phyloP scores from a whole-genome alignment of 1,284 basidiomycete species.

The Xerocomus nothofagi region DNA sequence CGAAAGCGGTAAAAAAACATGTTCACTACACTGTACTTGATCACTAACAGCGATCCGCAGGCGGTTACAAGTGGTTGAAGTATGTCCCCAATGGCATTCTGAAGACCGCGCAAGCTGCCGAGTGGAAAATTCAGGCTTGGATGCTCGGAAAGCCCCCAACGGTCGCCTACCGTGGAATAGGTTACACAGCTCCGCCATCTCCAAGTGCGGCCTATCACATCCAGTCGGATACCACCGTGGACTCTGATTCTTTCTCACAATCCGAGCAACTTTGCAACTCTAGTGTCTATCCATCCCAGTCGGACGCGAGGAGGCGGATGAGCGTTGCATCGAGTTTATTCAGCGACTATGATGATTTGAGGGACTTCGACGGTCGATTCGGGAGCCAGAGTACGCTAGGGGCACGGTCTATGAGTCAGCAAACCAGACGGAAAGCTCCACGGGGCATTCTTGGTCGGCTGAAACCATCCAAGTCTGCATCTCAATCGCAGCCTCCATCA shows the following conservation, averaged over 20 bases:
- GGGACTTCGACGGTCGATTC: slow-evolving; percentile 81
- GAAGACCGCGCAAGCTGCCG: slow-evolving; percentile 94
- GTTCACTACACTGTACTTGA: not conserved
- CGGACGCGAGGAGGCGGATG: slow-evolving; percentile 50
- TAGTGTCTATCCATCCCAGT: slow-evolving; percentile 37
- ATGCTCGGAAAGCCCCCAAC: slow-evolving; percentile 93
- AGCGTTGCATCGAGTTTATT: slow-evolving; percentile 64
- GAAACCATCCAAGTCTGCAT: slow-evolving; percentile 44
- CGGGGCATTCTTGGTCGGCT: slow-evolving; percentile 63
- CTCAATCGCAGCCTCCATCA: slow-evolving; percentile 43
- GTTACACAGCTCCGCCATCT: slow-evolving; percentile 54
- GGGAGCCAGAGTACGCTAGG: slow-evolving; percentile 75
- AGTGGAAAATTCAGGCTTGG: slow-evolving; percentile 96
- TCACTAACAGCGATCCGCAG: slow-evolving; percentile 37
- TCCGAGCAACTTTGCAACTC: slow-evolving; percentile 32
- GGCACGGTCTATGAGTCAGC: slow-evolving; percentile 38
- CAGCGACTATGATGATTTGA: slow-evolving; percentile 82
- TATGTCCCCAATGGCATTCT: slow-evolving; percentile 93
- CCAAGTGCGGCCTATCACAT: slow-evolving; percentile 30
- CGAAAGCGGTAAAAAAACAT: slow-evolving; percentile 69
- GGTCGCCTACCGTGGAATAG: slow-evolving; percentile 76
- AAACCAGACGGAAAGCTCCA: slow-evolving; percentile 54
- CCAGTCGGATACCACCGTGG: slow-evolving; percentile 22
- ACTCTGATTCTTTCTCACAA: slow-evolving; percentile 31
- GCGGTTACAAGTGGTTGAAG: slow-evolving; percentile 94